Percentiles rank a stretch among this genome's conserved stretches.
Evolutionary conservation across 129 eudicot genomes (phyloP).

Genomic region (Heracleum sosnowskyi): DNA sequence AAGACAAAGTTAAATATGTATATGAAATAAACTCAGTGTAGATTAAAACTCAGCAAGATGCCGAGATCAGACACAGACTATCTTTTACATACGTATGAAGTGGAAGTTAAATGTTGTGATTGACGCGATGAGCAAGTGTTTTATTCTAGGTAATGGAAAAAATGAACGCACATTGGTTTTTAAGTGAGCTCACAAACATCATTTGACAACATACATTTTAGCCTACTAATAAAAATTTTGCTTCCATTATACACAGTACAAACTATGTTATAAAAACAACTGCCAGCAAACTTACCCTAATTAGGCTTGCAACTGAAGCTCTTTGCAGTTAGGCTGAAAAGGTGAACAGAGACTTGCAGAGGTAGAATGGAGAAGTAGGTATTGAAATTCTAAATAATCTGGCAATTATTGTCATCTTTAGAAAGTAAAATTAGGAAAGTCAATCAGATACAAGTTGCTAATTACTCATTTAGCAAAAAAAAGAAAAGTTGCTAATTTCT

Average conservation of each 20-base stretch:
- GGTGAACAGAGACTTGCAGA: not conserved
- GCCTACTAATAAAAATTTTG: not conserved
- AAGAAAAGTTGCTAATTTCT: too few species aligned
- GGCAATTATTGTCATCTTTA: not conserved
- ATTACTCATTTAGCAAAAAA: too few species aligned
- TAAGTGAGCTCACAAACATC: not conserved
- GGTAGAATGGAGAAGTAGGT: not conserved
- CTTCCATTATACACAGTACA: not conserved
- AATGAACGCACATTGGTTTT: not conserved
- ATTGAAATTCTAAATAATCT: not conserved
- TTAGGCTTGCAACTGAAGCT: not conserved
- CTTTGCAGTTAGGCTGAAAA: not conserved
- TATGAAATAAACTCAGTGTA: too few species aligned
- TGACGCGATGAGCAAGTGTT: too few species aligned
- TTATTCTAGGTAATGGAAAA: not conserved
- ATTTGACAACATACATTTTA: not conserved
- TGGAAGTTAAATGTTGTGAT: too few species aligned
- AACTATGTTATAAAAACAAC: not conserved
- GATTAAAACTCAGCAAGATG: too few species aligned
- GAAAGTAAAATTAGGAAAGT: not conserved
- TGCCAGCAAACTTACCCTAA: not conserved
- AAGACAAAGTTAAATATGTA: too few species aligned
- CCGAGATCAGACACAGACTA: too few species aligned
- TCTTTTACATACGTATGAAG: too few species aligned
- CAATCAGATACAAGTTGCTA: not conserved